A percentile compares a stretch with the other conserved stretches of the same genome.
Conservation (phyloP, 2,329 filamentous ascomycete species). For the Penicillium occitanis region DNA sequence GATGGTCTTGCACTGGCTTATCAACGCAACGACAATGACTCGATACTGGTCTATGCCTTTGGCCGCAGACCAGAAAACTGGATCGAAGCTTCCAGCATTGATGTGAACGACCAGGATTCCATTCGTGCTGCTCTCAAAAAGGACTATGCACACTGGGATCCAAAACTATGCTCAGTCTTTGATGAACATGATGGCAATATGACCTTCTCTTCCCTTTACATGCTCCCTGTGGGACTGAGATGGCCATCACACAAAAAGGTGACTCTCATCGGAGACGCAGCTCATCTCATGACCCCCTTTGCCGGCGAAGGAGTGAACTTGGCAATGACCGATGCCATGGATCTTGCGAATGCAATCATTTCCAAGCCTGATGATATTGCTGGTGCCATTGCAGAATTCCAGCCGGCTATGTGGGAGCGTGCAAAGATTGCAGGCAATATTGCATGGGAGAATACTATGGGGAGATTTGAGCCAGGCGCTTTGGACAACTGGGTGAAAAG, state of each 20-base stretch:
- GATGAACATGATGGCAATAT: constrained; percentile 21
- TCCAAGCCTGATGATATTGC: constrained; percentile 18
- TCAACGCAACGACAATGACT: constrained; percentile 28
- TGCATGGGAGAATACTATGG: constrained; percentile 13
- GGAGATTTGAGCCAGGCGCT: constrained; percentile 13
- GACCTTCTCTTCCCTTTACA: constrained; percentile 22
- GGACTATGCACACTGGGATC: constrained; percentile 18
- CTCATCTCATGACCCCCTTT: constrained; percentile 33
- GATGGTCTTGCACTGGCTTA: constrained; percentile 27
- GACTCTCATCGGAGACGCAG: constrained; percentile 31
- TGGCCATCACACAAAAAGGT: constrained; percentile 28
- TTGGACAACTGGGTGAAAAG: background rate
- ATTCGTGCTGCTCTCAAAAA: constrained; percentile 16
- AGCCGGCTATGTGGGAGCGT: constrained; percentile 15
- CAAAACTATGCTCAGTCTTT: constrained; percentile 25
- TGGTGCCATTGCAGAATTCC: constrained; percentile 11
- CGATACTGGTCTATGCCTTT: constrained; percentile 21
- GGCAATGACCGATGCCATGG: constrained; percentile 21
- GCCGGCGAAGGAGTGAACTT: constrained; percentile 30
- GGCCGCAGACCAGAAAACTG: constrained; percentile 19
- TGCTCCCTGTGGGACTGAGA: constrained; percentile 28
- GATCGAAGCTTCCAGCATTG: constrained; percentile 9
- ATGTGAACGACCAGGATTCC: constrained; percentile 7
- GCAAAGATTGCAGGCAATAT: background rate
- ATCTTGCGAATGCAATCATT: constrained; percentile 20